phyloP scores from a whole-genome alignment of 1,284 basidiomycete species.

The Cystobasidium slooffiae region DNA sequence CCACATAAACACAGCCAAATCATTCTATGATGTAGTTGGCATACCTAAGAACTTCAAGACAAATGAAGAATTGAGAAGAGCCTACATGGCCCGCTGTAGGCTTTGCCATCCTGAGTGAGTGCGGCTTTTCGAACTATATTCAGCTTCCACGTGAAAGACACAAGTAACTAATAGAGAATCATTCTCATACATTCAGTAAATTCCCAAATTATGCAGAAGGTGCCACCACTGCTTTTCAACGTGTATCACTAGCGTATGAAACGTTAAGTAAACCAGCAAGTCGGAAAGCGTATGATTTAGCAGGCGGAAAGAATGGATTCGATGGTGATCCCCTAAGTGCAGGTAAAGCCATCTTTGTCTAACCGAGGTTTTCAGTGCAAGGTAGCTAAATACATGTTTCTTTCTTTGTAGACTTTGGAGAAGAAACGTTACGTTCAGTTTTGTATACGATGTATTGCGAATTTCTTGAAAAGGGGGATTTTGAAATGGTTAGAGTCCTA shows the following conservation, averaged over 20 bases:
- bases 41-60: slow-evolving; percentile 61
- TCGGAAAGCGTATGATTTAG: slow-evolving; percentile 70
- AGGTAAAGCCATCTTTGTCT: background rate
- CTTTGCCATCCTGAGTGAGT: slow-evolving; percentile 81
- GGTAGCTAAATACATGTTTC: background rate
- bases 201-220: slow-evolving; percentile 69
- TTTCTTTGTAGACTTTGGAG: slow-evolving; percentile 63
- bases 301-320: slow-evolving; percentile 51
- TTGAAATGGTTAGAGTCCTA: slow-evolving; percentile 71
- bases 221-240: slow-evolving; percentile 81
- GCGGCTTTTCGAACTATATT: background rate
- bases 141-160: slow-evolving; percentile 8
- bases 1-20: slow-evolving; percentile 64
- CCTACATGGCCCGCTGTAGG: slow-evolving; percentile 74
- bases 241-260: slow-evolving; percentile 79
- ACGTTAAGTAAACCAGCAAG: slow-evolving; percentile 74
- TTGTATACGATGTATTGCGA: slow-evolving; percentile 75
- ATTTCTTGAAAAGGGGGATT: slow-evolving; percentile 74
- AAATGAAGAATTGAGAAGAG: slow-evolving; percentile 72
- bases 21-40: slow-evolving; percentile 76
- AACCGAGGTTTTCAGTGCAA: background rate
- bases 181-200: slow-evolving; percentile 64
- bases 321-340: slow-evolving; percentile 14
- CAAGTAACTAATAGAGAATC: background rate
- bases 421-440: slow-evolving; percentile 76